phyloP scores from a whole-genome alignment of 331 rosid species.

The Cydonia oblonga region DNA sequence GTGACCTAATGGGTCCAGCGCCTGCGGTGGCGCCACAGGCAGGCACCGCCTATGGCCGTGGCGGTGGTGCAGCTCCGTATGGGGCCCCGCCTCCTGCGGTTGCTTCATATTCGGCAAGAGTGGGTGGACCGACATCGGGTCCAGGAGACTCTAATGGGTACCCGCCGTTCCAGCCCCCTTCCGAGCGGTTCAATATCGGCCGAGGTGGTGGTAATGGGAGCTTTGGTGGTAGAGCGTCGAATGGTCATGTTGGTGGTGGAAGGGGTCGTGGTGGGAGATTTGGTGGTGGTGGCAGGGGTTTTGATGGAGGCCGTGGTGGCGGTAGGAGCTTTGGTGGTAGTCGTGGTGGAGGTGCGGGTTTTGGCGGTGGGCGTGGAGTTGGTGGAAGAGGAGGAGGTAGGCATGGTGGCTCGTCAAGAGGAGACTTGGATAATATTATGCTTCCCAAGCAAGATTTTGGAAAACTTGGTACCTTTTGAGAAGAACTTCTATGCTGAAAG shows the following conservation, averaged over 20 bases:
- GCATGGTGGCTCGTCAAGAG: conserved; percentile 55
- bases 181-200: conserved; percentile 54
- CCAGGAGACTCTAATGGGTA: conserved; percentile 21
- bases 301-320: conserved; percentile 22
- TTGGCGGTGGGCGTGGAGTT: conserved; percentile 28
- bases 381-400: conserved; percentile 47
- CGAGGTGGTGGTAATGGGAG: conserved; percentile 27
- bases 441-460: conserved; percentile 78
- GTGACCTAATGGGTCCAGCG: conserved; percentile 51
- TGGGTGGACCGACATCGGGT: conserved; percentile 27
- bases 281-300: conserved; percentile 28
- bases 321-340: conserved; percentile 37
- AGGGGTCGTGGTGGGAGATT: conserved; percentile 23
- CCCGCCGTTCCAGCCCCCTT: conserved; percentile 61
- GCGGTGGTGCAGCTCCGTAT: conserved; percentile 30
- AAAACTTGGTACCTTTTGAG: conserved; percentile 70
- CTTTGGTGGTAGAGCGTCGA: conserved; percentile 2
- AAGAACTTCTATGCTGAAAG: conserved; percentile 69
- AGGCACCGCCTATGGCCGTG: conserved; percentile 36
- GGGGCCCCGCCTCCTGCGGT: conserved; percentile 25
- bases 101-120: conserved; percentile 25
- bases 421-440: conserved; percentile 59
- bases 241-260: conserved; percentile 12
- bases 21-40: conserved; percentile 8
- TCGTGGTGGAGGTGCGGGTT: conserved; percentile 14